These are phyloP conservation scores for Flaveria linearis DNA, from an alignment of 129 eudicot genomes.

Conservation along the genomic window DNA sequence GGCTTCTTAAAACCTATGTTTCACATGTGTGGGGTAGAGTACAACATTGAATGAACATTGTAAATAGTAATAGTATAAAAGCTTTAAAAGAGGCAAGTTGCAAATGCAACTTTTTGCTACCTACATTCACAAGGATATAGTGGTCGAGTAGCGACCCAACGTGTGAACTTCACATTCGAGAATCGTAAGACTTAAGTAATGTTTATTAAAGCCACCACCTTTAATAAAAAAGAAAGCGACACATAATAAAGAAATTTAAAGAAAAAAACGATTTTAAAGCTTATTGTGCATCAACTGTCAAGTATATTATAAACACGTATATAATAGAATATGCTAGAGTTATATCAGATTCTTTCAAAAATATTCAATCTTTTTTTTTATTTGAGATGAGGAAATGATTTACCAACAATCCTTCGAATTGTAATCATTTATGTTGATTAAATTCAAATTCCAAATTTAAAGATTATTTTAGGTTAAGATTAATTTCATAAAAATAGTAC, in stretches of 20 bases:
- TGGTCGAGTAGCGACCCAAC: background rate
- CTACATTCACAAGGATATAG: constrained; percentile 10
- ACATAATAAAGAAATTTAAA: background rate
- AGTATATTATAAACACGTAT: too few relatives aligned
- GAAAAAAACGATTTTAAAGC: background rate
- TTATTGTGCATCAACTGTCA: too few relatives aligned
- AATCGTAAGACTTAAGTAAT: constrained; percentile 1
- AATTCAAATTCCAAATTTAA: too few relatives aligned
- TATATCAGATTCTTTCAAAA: too few relatives aligned
- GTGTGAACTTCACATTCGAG: background rate
- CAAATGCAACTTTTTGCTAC: background rate
- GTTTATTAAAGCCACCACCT: constrained; percentile 7
- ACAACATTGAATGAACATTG: background rate
- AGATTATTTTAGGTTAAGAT: too few relatives aligned
- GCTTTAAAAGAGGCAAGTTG: background rate
- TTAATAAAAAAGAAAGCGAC: constrained; percentile 6
- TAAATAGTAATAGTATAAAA: background rate
- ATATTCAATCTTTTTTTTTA: too few relatives aligned
- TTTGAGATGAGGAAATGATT: too few relatives aligned
- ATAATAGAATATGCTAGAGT: too few relatives aligned
- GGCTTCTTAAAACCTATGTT: background rate
- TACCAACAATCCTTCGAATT: too few relatives aligned
- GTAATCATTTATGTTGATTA: too few relatives aligned
- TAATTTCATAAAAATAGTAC: too few relatives aligned
- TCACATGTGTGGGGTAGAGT: background rate